Percentiles rank a stretch among this genome's conserved stretches.
These are phyloP conservation scores for Tylopilus sp. DNA, from an alignment of 1,284 basidiomycete genomes.

Conservation along the genomic window DNA sequence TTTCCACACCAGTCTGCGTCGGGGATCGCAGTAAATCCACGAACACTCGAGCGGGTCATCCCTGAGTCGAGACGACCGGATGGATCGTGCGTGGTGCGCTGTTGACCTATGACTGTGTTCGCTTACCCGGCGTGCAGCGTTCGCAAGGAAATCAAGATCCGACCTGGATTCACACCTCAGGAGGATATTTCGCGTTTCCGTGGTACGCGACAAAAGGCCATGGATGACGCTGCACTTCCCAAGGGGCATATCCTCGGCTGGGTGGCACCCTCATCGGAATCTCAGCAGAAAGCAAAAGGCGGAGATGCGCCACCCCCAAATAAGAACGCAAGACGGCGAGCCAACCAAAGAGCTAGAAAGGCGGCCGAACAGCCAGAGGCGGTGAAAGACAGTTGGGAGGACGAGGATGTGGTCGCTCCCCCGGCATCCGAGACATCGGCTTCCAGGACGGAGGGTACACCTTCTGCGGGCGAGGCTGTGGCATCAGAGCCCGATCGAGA, in stretches of 20 bases:
- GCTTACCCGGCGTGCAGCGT: conserved; percentile 46
- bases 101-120: conserved; percentile 3
- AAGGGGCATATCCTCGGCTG: conserved; percentile 80
- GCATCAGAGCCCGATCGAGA: conserved; percentile 13
- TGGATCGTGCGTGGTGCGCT: conserved; percentile 72
- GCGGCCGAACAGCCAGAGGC: conserved; percentile 47
- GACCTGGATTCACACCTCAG: conserved; percentile 92
- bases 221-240: conserved; percentile 59
- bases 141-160: conserved; percentile 86
- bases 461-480: not conserved
- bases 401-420: conserved; percentile 46
- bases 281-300: conserved; percentile 31
- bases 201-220: conserved; percentile 66
- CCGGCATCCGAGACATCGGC: not conserved
- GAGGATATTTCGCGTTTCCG: conserved; percentile 89
- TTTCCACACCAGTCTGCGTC: conserved; percentile 65
- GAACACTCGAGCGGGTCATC: conserved; percentile 82
- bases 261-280: conserved; percentile 53
- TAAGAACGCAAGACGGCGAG: conserved; percentile 76
- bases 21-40: conserved; percentile 82
- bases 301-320: conserved; percentile 35
- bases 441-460: conserved; percentile 3
- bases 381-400: conserved; percentile 74
- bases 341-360: conserved; percentile 67
- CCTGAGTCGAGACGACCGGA: conserved; percentile 81